Conservation (phyloP, 2,329 filamentous ascomycete species). For the Thielaviopsis populi region DNA sequence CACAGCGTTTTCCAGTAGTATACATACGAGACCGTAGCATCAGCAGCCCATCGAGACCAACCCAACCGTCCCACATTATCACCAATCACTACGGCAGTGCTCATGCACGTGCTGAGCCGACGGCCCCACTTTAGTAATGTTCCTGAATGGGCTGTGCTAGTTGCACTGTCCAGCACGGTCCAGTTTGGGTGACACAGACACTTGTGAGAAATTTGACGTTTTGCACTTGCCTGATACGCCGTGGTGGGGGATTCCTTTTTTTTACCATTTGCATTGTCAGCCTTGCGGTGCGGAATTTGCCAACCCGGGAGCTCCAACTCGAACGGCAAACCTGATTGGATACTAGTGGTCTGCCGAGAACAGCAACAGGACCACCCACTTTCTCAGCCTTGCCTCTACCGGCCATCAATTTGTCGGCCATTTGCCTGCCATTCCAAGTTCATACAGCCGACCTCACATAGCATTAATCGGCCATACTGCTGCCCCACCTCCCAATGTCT, state of each 20-base stretch:
- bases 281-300: neutral
- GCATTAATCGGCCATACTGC: neutral
- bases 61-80: neutral
- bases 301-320: neutral
- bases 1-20: too few relatives aligned
- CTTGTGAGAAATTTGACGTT: neutral
- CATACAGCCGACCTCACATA: neutral
- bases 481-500: neutral
- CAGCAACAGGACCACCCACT: neutral
- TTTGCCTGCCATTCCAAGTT: neutral
- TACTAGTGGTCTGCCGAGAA: neutral
- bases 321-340: neutral
- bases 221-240: neutral
- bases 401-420: neutral
- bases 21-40: too few relatives aligned
- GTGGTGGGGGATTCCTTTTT: neutral
- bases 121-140: neutral
- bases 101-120: neutral
- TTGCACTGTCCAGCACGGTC: neutral
- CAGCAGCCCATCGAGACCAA: too few relatives aligned
- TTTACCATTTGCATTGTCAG: neutral
- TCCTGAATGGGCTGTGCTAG: neutral
- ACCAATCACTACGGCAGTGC: neutral
- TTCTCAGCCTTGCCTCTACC: neutral
- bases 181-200: slow-evolving; percentile 1